Percentiles rank a stretch among this genome's conserved stretches.
phyloP scores from a whole-genome alignment of 1,284 basidiomycete species.

The Porodaedalea pini region DNA sequence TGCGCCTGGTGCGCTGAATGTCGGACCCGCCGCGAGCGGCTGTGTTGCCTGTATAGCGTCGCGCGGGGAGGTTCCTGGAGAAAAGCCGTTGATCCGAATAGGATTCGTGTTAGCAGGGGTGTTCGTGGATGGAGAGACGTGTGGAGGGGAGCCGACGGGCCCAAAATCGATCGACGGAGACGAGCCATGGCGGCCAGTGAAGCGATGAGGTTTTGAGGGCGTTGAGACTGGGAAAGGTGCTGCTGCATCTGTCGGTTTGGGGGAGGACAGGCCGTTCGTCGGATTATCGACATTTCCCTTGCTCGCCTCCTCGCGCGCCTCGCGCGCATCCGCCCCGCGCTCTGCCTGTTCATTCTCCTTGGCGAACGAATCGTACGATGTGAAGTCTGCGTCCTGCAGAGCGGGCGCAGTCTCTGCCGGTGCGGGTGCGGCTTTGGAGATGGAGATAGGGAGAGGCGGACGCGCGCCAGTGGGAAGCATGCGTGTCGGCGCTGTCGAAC shows the following conservation, averaged over 20 bases:
- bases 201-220: constrained; percentile 41
- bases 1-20: constrained; percentile 54
- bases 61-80: constrained; percentile 49
- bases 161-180: constrained; percentile 54
- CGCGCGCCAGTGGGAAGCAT: constrained; percentile 44
- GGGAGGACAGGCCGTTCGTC: constrained; percentile 19
- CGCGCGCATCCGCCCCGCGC: background rate
- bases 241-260: constrained; percentile 21
- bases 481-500: constrained; percentile 50
- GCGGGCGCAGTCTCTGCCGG: constrained; percentile 78
- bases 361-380: constrained; percentile 55
- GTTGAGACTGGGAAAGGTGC: constrained; percentile 50
- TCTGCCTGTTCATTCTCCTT: constrained; percentile 29
- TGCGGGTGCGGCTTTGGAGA: constrained; percentile 64
- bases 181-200: constrained; percentile 30
- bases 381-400: constrained; percentile 71
- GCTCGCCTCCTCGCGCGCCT: background rate
- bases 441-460: constrained; percentile 56
- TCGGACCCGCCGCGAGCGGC: constrained; percentile 43
- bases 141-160: constrained; percentile 72
- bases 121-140: constrained; percentile 39
- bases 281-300: constrained; percentile 15
- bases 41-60: constrained; percentile 20
- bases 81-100: constrained; percentile 41
- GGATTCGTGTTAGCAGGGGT: constrained; percentile 34